Evolutionary conservation across 768 basidiomycete genomes (phyloP).

Genomic region (Ramaria rubella): DNA sequence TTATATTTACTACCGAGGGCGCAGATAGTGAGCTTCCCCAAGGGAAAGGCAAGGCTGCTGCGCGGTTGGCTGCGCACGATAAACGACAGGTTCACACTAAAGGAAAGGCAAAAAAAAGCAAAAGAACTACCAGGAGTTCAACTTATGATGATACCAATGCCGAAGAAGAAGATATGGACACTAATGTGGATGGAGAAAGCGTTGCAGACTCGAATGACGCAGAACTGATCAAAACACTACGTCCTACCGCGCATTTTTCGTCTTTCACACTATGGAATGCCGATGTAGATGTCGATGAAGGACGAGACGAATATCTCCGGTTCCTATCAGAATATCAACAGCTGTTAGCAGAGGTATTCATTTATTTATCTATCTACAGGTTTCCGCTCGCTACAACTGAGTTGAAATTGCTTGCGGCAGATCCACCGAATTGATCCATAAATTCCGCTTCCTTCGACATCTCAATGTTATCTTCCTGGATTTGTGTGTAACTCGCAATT

Average conservation of each 20-base stretch:
- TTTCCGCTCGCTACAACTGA: neutral
- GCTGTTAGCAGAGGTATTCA: conserved; percentile 54
- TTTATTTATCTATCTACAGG: neutral
- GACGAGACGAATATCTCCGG: conserved; percentile 64
- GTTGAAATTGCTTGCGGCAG: neutral
- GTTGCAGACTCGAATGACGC: conserved; percentile 23
- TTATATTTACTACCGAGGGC: conserved; percentile 46
- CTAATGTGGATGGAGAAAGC: conserved; percentile 10
- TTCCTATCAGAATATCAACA: conserved; percentile 65
- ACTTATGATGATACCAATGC: conserved; percentile 20
- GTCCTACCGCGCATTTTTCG: conserved; percentile 50
- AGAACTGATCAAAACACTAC: conserved; percentile 17
- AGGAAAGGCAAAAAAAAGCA: conserved; percentile 14
- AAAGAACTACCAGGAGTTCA: conserved; percentile 23
- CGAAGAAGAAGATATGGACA: conserved; percentile 24
- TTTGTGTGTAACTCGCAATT: neutral
- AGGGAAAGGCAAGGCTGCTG: conserved; percentile 15
- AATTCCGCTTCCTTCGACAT: neutral
- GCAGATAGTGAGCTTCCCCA: conserved; percentile 8
- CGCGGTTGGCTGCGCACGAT: conserved; percentile 1
- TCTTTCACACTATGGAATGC: conserved; percentile 72
- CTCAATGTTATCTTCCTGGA: neutral
- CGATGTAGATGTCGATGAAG: conserved; percentile 64
- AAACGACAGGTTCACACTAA: conserved; percentile 8
- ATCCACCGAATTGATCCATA: conserved; percentile 5